These are phyloP conservation scores for Candida nitratophila DNA, from an alignment of 805 yeast genomes.

Conservation along the genomic window DNA sequence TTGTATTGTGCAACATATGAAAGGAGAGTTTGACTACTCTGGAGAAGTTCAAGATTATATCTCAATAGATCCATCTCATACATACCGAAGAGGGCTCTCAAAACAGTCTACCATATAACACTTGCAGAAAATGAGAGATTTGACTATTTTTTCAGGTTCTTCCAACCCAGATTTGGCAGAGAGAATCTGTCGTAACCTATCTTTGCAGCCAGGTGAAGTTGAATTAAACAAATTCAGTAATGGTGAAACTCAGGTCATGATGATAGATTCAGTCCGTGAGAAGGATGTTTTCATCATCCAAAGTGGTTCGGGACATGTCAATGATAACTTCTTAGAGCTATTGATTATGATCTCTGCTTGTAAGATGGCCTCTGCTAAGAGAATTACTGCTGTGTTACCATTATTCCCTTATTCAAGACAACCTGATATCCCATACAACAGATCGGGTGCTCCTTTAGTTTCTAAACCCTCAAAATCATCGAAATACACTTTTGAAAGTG, in stretches of 20 bases:
- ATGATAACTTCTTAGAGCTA: conserved; percentile 79
- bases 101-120: too few species aligned
- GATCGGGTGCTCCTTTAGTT: conserved; percentile 64
- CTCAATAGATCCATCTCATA: too few species aligned
- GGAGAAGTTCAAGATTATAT: too few species aligned
- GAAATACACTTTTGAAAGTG: conserved; percentile 35
- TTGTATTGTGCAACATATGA: too few species aligned
- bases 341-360: conserved; percentile 85
- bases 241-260: conserved; percentile 88
- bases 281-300: conserved; percentile 92
- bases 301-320: conserved; percentile 81
- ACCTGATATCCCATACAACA: conserved; percentile 83
- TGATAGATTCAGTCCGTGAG: conserved; percentile 86
- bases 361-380: conserved; percentile 81
- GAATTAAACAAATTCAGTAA: conserved; percentile 66
- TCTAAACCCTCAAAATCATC: conserved; percentile 13
- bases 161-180: conserved; percentile 77
- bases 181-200: conserved; percentile 68
- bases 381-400: conserved; percentile 89
- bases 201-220: conserved; percentile 66
- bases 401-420: conserved; percentile 94
- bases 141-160: conserved; percentile 84
- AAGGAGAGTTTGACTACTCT: too few species aligned
- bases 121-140: too few species aligned
- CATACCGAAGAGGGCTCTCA: too few species aligned